A percentile compares a stretch with the other conserved stretches of the same genome.
phyloP scores from a whole-genome alignment of 805 yeast species.

The Spathaspora hagerdaliae region DNA sequence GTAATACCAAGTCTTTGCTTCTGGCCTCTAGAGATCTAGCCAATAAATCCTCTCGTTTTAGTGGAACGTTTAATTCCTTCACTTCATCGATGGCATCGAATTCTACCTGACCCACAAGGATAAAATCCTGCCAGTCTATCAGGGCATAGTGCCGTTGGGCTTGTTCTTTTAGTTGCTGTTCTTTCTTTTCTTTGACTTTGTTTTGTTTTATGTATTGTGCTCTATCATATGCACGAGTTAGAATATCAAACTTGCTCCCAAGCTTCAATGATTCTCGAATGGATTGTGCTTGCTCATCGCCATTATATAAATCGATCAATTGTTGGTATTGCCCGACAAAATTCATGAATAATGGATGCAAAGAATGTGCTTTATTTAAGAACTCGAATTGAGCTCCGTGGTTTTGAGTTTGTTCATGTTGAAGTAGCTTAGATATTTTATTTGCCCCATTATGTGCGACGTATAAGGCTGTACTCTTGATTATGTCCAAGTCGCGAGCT shows the following conservation, averaged over 20 bases:
- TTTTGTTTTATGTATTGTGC: conserved; percentile 50
- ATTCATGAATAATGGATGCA: conserved; percentile 46
- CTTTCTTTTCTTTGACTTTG: conserved; percentile 25
- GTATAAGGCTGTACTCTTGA: conserved; percentile 69
- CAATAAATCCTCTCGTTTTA: conserved; percentile 55
- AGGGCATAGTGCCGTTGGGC: conserved; percentile 56
- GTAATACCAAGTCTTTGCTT: conserved; percentile 18
- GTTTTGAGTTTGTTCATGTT: conserved; percentile 33
- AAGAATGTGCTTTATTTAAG: conserved; percentile 53
- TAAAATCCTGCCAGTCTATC: conserved; percentile 86
- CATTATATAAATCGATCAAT: conserved; percentile 14
- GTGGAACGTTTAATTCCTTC: conserved; percentile 52
- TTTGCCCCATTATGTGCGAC: conserved; percentile 56
- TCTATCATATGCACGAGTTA: conserved; percentile 47
- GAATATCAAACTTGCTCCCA: conserved; percentile 24
- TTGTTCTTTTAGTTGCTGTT: conserved; percentile 33
- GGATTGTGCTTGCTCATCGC: conserved; percentile 5
- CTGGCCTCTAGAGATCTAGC: conserved; percentile 58
- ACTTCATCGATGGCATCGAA: conserved; percentile 60
- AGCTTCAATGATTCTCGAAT: not conserved
- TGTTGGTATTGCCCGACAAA: conserved; percentile 54
- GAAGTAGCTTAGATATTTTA: conserved; percentile 28
- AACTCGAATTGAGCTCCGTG: conserved; percentile 65
- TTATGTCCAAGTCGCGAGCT: conserved; percentile 58
- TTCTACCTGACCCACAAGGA: conserved; percentile 62